Evolutionary conservation across 768 basidiomycete species (phyloP).

Genomic region (Chalciporus chontae): DNA sequence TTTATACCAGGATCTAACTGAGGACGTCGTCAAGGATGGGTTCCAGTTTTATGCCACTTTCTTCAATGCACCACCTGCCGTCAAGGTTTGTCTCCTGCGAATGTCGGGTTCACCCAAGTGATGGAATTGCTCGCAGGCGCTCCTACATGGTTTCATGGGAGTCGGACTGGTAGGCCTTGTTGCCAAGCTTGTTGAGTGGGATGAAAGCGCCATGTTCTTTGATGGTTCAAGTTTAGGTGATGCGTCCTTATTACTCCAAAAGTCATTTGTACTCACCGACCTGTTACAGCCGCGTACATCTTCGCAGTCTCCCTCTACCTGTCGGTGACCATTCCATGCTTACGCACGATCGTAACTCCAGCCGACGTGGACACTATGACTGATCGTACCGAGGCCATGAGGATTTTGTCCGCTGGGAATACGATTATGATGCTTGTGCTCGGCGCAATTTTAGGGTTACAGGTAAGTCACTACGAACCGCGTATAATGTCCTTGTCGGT

Average conservation of each 20-base stretch:
- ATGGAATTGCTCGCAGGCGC: constrained; percentile 46
- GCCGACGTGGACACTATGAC: constrained; percentile 50
- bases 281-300: constrained; percentile 61
- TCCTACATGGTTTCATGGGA: constrained; percentile 82
- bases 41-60: constrained; percentile 91
- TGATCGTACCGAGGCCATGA: constrained; percentile 76
- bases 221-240: constrained; percentile 85
- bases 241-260: constrained; percentile 15
- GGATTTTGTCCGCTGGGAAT: constrained; percentile 82
- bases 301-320: constrained; percentile 79
- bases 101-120: neutral
- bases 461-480: constrained; percentile 47
- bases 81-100: constrained; percentile 59
- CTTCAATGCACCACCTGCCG: constrained; percentile 88
- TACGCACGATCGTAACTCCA: constrained; percentile 73
- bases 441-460: constrained; percentile 61
- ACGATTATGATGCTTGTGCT: constrained; percentile 74
- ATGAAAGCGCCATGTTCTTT: constrained; percentile 92
- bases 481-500: neutral
- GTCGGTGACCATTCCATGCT: constrained; percentile 72
- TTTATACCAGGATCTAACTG: constrained; percentile 64
- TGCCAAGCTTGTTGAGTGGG: constrained; percentile 81
- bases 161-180: constrained; percentile 73
- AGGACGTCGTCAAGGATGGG: constrained; percentile 67
- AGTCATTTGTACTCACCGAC: constrained; percentile 11